phyloP scores from a whole-genome alignment of 306 rosid species.

The Medicago lupulina region DNA sequence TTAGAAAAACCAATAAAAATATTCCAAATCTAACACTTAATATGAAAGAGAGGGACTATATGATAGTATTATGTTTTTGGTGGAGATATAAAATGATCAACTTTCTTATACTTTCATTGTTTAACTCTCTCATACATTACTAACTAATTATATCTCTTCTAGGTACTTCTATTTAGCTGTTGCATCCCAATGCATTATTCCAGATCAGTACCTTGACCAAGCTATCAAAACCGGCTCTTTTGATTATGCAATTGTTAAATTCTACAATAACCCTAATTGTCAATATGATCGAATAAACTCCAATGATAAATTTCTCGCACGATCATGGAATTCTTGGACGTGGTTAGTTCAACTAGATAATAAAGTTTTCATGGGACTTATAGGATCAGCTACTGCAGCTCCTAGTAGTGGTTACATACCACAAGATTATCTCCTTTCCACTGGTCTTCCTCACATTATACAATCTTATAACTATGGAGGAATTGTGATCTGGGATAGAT shows the following conservation, averaged over 20 bases:
- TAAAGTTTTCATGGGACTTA: slow-evolving; percentile 57
- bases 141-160: too few species aligned
- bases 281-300: slow-evolving; percentile 14
- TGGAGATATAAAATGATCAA: too few species aligned
- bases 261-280: slow-evolving; percentile 65
- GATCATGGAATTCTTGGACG: slow-evolving; percentile 55
- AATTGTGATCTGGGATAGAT: slow-evolving; percentile 62
- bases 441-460: slow-evolving; percentile 55
- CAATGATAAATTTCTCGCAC: slow-evolving; percentile 17
- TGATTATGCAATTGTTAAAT: slow-evolving; percentile 60
- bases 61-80: too few species aligned
- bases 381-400: slow-evolving; percentile 55
- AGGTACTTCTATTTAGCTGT: slow-evolving; percentile 48
- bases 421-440: slow-evolving; percentile 27
- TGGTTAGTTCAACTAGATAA: background rate
- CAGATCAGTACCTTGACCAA: slow-evolving; percentile 27
- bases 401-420: slow-evolving; percentile 55
- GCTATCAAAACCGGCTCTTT: slow-evolving; percentile 58
- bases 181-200: slow-evolving; percentile 55
- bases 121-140: too few species aligned
- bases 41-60: too few species aligned
- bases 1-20: too few species aligned
- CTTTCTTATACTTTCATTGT: too few species aligned
- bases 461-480: slow-evolving; percentile 61
- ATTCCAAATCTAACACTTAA: too few species aligned